phyloP scores from a whole-genome alignment of 116 monocot genomes.

The Phalaenopsis hybrid region DNA sequence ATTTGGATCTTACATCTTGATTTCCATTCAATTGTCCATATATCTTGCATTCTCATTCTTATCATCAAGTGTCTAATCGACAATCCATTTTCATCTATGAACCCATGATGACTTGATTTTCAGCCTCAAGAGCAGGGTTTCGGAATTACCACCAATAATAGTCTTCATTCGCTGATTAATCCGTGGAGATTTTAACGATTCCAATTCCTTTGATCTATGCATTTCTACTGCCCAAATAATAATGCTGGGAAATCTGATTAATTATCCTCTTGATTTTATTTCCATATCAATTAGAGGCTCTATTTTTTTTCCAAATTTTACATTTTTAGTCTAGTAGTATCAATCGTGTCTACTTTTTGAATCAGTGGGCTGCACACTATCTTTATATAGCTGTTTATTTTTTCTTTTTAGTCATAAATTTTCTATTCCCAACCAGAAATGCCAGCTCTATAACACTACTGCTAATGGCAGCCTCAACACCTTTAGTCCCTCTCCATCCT shows the following conservation, averaged over 20 bases:
- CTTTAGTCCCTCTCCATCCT: background rate
- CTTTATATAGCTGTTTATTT: background rate
- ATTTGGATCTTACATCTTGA: too few species aligned
- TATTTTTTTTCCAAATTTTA: background rate
- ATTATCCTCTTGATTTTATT: background rate
- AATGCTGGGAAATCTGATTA: background rate
- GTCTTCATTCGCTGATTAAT: too few species aligned
- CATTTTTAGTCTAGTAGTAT: background rate
- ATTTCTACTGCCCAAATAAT: background rate
- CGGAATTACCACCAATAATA: too few species aligned
- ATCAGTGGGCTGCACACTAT: background rate
- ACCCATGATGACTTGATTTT: too few species aligned
- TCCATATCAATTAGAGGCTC: background rate
- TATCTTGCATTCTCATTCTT: too few species aligned
- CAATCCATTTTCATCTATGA: too few species aligned
- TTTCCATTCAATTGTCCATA: too few species aligned
- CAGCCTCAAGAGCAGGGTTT: too few species aligned
- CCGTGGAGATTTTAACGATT: too few species aligned
- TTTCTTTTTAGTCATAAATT: background rate
- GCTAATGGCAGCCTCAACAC: background rate
- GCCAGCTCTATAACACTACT: background rate
- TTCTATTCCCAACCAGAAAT: background rate
- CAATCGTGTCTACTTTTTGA: background rate
- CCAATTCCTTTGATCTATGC: too few species aligned
- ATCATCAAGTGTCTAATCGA: too few species aligned